Conservation (phyloP, 2,329 filamentous ascomycete genomes). For the Ceratocystis lukuohia region DNA sequence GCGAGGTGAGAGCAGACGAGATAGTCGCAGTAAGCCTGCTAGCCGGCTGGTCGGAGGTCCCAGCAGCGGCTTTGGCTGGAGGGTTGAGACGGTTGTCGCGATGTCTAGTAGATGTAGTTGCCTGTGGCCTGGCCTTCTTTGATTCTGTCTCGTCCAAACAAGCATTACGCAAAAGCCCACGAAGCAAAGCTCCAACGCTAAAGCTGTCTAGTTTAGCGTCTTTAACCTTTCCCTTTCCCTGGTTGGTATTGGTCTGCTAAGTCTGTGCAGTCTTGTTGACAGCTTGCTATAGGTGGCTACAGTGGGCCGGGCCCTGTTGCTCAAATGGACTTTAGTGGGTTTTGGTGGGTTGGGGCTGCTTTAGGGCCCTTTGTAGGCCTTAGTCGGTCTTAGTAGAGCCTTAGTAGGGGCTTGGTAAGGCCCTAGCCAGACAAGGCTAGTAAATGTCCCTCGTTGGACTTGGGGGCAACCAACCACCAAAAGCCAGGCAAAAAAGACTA, state of each 20-base stretch:
- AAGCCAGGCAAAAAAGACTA: not conserved
- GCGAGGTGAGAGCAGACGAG: too few species aligned
- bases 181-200: too few species aligned
- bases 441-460: not conserved
- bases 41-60: too few species aligned
- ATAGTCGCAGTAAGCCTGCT: too few species aligned
- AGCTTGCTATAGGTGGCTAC: not conserved
- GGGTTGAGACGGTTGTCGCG: too few species aligned
- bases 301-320: not conserved
- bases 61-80: too few species aligned
- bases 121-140: not conserved
- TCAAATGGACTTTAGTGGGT: not conserved
- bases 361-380: not conserved
- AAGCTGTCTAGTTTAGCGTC: too few species aligned
- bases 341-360: not conserved
- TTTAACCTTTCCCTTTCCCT: not conserved
- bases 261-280: not conserved
- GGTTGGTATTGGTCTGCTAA: not conserved
- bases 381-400: not conserved
- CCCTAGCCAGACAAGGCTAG: not conserved
- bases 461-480: not conserved
- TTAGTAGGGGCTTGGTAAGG: not conserved
- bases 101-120: too few species aligned
- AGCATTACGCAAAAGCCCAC: too few species aligned
- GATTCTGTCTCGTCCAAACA: constrained; percentile 3